Conservation (phyloP, 345 rosid species). For the Sonneratia alba region DNA sequence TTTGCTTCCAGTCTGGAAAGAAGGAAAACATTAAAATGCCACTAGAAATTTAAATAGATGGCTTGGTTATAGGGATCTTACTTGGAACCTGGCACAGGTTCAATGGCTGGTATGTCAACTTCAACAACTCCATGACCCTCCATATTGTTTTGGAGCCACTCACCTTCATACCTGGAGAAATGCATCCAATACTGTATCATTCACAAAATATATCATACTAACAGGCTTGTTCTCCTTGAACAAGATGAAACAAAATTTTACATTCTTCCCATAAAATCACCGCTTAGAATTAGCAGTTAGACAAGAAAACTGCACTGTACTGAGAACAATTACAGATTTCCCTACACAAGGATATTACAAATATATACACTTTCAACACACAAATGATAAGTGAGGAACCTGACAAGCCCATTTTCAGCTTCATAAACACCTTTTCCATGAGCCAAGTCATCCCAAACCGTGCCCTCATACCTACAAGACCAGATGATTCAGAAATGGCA, state of each 20-base stretch:
- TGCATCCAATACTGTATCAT: neutral
- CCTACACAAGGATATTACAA: neutral
- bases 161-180: constrained; percentile 78
- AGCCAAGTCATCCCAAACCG: constrained; percentile 94
- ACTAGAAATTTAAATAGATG: constrained; percentile 8
- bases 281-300: neutral
- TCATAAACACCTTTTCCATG: constrained; percentile 91
- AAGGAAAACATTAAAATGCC: neutral
- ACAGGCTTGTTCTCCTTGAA: neutral
- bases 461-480: constrained; percentile 73
- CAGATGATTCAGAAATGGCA: neutral
- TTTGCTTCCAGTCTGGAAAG: constrained; percentile 69
- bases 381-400: constrained; percentile 25
- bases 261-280: neutral
- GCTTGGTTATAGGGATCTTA: constrained; percentile 20
- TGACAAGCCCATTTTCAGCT: constrained; percentile 72
- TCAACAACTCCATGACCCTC: constrained; percentile 89
- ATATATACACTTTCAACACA: neutral
- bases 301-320: neutral
- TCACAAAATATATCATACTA: neutral
- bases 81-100: constrained; percentile 92
- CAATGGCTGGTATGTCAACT: constrained; percentile 84
- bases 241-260: neutral
- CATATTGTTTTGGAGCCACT: constrained; percentile 80
- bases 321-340: neutral